These are phyloP conservation scores for Globisporangium lucens DNA, from an alignment of 352 stramenopile genomes.

Conservation along the genomic window DNA sequence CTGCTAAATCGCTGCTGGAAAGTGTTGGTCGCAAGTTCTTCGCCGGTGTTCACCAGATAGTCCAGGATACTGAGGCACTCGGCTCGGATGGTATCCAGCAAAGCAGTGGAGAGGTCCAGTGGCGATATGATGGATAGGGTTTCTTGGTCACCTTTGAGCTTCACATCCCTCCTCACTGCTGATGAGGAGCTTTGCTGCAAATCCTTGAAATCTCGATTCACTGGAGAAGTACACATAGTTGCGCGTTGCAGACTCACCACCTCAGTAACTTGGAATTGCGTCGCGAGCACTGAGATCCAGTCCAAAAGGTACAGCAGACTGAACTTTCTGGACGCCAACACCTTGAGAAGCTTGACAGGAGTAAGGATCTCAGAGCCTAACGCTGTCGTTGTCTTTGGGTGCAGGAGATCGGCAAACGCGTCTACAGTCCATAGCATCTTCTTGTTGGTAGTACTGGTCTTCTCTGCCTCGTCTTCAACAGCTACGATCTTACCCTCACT, in stretches of 20 bases:
- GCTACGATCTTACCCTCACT: constrained; percentile 20
- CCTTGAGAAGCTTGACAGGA: constrained; percentile 24
- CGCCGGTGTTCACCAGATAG: constrained; percentile 8
- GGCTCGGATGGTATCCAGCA: background rate
- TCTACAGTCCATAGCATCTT: constrained; percentile 16
- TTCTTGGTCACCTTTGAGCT: background rate
- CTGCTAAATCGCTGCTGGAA: constrained; percentile 12
- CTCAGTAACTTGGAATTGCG: constrained; percentile 21
- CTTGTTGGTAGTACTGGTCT: too few species aligned
- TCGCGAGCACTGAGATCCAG: constrained; percentile 36
- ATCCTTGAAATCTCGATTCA: background rate
- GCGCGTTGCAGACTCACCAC: background rate
- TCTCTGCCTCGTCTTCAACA: constrained; percentile 8
- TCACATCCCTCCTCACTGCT: background rate
- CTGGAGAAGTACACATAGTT: constrained; percentile 4
- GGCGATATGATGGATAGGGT: background rate
- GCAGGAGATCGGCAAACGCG: constrained; percentile 21
- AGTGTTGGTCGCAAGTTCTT: constrained; percentile 7
- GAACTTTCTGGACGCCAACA: constrained; percentile 17
- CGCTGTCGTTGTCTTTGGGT: constrained; percentile 5
- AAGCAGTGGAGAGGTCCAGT: background rate
- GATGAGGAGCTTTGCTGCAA: background rate
- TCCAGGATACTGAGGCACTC: constrained; percentile 16
- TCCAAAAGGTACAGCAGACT: constrained; percentile 21
- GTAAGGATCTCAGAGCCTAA: constrained; percentile 12